Evolutionary conservation across 1,139 yeast genomes (phyloP).

Genomic region (Magnusiomyces suaveolens): DNA sequence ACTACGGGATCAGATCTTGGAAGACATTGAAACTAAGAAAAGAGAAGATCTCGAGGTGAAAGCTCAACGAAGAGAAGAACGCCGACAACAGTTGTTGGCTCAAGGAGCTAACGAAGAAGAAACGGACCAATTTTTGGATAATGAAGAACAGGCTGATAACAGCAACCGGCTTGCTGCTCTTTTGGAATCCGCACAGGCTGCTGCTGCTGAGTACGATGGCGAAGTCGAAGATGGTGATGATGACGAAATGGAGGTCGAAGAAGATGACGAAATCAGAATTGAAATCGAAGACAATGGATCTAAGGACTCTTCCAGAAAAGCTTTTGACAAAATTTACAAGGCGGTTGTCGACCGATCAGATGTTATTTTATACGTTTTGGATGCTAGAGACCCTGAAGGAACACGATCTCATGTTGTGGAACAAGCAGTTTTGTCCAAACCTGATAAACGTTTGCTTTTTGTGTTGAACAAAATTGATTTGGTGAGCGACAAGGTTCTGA

Average conservation of each 20-base stretch:
- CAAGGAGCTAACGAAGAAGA: constrained; percentile 39
- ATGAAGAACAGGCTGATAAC: constrained; percentile 23
- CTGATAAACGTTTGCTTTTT: constrained; percentile 75
- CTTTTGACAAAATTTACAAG: constrained; percentile 56
- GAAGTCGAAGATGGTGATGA: constrained; percentile 36
- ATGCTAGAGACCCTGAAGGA: constrained; percentile 95
- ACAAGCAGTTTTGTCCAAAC: constrained; percentile 72
- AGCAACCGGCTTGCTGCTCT: constrained; percentile 67
- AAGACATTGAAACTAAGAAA: constrained; percentile 69
- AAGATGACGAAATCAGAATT: constrained; percentile 14
- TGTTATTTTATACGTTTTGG: constrained; percentile 83
- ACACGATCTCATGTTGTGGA: constrained; percentile 90
- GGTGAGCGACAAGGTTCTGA: constrained; percentile 73
- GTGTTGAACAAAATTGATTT: constrained; percentile 87
- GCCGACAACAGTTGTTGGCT: constrained; percentile 13
- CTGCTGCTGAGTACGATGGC: constrained; percentile 54
- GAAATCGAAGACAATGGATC: constrained; percentile 16
- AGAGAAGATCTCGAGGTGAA: constrained; percentile 34
- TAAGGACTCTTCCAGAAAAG: constrained; percentile 75
- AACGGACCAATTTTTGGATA: constrained; percentile 32
- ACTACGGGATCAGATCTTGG: constrained; percentile 72
- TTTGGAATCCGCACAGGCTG: constrained; percentile 79
- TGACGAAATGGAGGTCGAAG: constrained; percentile 21
- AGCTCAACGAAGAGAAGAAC: constrained; percentile 9
- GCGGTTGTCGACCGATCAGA: constrained; percentile 86